Evolutionary conservation across 306 rosid genomes (phyloP), one percentile per base, ranked within the genome.

Genomic region (Echinosophora koreensis): DNA sequence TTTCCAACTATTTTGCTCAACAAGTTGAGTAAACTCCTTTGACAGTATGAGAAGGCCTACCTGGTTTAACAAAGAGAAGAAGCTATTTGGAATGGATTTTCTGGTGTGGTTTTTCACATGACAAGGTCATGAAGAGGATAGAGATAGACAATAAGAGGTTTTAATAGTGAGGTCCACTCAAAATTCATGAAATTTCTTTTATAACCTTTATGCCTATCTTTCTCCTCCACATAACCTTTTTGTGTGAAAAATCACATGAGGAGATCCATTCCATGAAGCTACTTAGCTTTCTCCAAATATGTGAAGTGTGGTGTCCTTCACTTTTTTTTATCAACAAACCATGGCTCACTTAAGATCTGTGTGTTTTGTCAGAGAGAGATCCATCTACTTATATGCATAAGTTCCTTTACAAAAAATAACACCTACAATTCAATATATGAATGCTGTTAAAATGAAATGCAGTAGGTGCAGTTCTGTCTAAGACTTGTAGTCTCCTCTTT

Each of bases 371-470:
- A 35, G 69, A 68, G 32, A 66, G 50, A 68, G 52, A 16, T 7
- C 55, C 38, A 34, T 69, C 17, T 9, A 27, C 49, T 5, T 28
- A 27, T 27, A 37, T 27, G 39, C 51, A 6, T 13, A 11, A 11
- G n/a, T 66, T 77, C 30, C 54, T 76, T 35, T 63, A 50, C 44
- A 52, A 76, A 62, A 52, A 52, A 51, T 51, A 42, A 72, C 54
- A 64, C 57, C 11, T 15, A 15, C 3, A 66, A 32, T 66, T 54
- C 52, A 38, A 8, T 51, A 32, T 39, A n/a, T 55, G 58, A 47
- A 57, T 60, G 64, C 52, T 69, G 64, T 61, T 71, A 50, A 51
- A 50, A 62, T 63, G 17, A 52, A 63, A 71, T 54, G 83, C 35
- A 51, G 54, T 62, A 27, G 58, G 44, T 69, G 54, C 50, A 10